Percentiles rank a stretch among this genome's conserved stretches.
These are phyloP conservation scores for Blastobotrys chiropterorum DNA, from an alignment of 805 yeast species.

Conservation along the genomic window DNA sequence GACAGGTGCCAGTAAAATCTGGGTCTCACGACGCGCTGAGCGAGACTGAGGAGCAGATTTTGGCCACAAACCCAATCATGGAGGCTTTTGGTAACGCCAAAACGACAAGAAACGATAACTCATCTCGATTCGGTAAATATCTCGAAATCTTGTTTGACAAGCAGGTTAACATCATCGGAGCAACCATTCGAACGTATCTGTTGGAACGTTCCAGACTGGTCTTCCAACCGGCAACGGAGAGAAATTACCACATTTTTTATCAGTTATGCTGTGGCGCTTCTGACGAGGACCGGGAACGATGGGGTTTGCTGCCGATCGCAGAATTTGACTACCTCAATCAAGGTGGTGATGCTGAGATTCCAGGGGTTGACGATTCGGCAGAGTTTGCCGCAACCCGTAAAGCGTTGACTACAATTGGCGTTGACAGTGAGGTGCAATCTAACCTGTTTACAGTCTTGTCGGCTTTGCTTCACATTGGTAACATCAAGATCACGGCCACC, in stretches of 20 bases:
- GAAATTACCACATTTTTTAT: constrained; percentile 93
- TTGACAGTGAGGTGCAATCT: constrained; percentile 49
- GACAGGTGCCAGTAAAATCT: constrained; percentile 10
- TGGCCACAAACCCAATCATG: constrained; percentile 95
- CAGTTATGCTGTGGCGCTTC: constrained; percentile 71
- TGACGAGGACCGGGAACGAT: constrained; percentile 45
- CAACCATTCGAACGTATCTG: constrained; percentile 85
- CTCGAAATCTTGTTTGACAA: constrained; percentile 82
- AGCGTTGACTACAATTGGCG: constrained; percentile 77
- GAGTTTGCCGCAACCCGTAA: constrained; percentile 73
- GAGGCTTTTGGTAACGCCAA: constrained; percentile 99
- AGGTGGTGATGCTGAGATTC: constrained; percentile 68
- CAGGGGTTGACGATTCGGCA: constrained; percentile 72
- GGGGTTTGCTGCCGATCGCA: constrained; percentile 57
- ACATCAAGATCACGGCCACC: constrained; percentile 78
- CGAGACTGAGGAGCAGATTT: constrained; percentile 84
- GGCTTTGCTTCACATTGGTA: constrained; percentile 88
- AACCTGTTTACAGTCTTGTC: constrained; percentile 76
- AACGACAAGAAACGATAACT: constrained; percentile 94
- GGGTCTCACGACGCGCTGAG: constrained; percentile 57
- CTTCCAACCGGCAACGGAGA: constrained; percentile 83
- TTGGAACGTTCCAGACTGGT: constrained; percentile 92
- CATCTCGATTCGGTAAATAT: constrained; percentile 96
- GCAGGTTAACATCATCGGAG: constrained; percentile 79
- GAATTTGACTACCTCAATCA: constrained; percentile 82